These are phyloP conservation scores for Pulveroboletus sp. DNA, from an alignment of 768 basidiomycete species.

Conservation along the genomic window DNA sequence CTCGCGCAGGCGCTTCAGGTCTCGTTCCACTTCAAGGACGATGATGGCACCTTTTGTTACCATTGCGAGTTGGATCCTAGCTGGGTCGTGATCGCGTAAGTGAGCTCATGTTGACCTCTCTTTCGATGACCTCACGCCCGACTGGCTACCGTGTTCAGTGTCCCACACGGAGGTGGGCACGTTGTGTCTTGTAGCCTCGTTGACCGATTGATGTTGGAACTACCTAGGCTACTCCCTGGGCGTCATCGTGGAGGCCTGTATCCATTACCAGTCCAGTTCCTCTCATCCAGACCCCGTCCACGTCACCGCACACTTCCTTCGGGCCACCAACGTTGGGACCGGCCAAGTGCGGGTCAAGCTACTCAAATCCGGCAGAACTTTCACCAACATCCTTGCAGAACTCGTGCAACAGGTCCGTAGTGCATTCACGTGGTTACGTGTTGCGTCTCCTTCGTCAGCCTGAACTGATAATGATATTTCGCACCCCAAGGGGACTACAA, in stretches of 20 bases:
- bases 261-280: slow-evolving; percentile 44
- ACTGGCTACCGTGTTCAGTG: slow-evolving; percentile 24
- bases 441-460: neutral
- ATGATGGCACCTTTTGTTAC: slow-evolving; percentile 23
- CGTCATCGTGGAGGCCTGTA: slow-evolving; percentile 49
- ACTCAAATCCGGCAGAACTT: slow-evolving; percentile 47
- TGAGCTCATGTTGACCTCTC: neutral
- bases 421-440: neutral
- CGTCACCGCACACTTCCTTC: slow-evolving; percentile 55
- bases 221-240: slow-evolving; percentile 54
- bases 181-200: neutral
- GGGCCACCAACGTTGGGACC: slow-evolving; percentile 35
- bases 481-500: slow-evolving; percentile 38
- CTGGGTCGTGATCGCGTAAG: slow-evolving; percentile 46
- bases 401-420: slow-evolving; percentile 51
- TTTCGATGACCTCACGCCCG: neutral
- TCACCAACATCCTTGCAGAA: slow-evolving; percentile 56
- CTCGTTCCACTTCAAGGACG: slow-evolving; percentile 4
- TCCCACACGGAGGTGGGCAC: slow-evolving; percentile 49
- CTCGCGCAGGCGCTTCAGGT: slow-evolving; percentile 24
- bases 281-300: slow-evolving; percentile 54
- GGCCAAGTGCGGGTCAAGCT: slow-evolving; percentile 46
- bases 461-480: neutral
- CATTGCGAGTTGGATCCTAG: slow-evolving; percentile 38
- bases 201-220: neutral